These are phyloP conservation scores for Pseudozyma pruni DNA, from an alignment of 1,284 basidiomycete species.

Conservation along the genomic window DNA sequence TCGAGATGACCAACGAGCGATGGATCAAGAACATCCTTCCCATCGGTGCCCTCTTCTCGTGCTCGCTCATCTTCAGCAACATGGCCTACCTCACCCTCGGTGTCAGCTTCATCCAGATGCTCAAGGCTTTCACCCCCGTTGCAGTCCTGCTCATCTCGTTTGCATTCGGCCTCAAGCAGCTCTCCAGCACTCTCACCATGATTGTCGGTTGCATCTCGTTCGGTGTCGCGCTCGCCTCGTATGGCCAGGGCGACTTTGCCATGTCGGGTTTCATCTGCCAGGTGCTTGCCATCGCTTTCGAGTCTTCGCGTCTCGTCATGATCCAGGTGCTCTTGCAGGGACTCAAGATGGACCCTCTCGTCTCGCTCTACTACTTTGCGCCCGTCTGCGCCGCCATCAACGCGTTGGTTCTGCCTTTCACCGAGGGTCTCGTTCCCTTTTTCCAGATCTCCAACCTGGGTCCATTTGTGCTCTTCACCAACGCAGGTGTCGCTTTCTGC, in stretches of 20 bases:
- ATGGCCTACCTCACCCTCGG: slow-evolving; percentile 91
- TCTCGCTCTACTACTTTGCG: slow-evolving; percentile 85
- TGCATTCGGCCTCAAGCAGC: slow-evolving; percentile 86
- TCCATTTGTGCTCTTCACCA: slow-evolving; percentile 80
- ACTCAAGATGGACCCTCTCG: slow-evolving; percentile 92
- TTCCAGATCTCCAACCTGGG: slow-evolving; percentile 79
- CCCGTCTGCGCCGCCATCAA: slow-evolving; percentile 88
- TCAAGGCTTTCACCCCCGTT: slow-evolving; percentile 97
- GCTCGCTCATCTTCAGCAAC: slow-evolving; percentile 89
- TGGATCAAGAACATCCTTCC: slow-evolving; percentile 82
- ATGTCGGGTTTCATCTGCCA: slow-evolving; percentile 81
- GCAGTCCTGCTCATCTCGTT: slow-evolving; percentile 95
- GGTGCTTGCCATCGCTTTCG: slow-evolving; percentile 73
- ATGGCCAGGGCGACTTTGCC: slow-evolving; percentile 87
- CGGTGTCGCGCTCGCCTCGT: slow-evolving; percentile 87
- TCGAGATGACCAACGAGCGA: slow-evolving; percentile 75
- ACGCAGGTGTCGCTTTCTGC: slow-evolving; percentile 87
- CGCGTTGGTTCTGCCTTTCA: slow-evolving; percentile 82
- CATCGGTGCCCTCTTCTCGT: slow-evolving; percentile 91
- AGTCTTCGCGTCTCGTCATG: slow-evolving; percentile 91
- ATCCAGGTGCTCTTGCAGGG: slow-evolving; percentile 95
- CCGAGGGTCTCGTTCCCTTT: slow-evolving; percentile 89
- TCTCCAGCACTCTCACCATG: slow-evolving; percentile 79
- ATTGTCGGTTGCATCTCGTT: slow-evolving; percentile 92
- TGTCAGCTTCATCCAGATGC: slow-evolving; percentile 96